Evolutionary conservation across 2,329 filamentous ascomycete species (phyloP), one percentile per base, ranked within the genome.

Genomic region (Aphanocladium album): DNA sequence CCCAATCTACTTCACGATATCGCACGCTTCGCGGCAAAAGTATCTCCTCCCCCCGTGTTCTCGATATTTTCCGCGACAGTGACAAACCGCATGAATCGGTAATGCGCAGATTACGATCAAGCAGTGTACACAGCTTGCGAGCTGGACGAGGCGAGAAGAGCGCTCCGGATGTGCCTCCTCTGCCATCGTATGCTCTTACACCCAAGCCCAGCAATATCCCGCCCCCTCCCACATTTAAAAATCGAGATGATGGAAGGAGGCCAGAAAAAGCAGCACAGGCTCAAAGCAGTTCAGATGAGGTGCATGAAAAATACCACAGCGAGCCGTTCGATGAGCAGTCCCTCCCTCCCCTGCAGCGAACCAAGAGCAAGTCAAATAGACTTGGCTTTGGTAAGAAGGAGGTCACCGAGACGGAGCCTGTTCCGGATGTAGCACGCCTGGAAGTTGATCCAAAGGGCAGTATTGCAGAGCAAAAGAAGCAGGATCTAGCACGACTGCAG

Each of bases 371-470:
- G 23, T 47, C 57, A 17, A 53, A 52, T n/a, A 27, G 49, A 8
- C 39, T 60, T 11, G n/a, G 43, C 1, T 60, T 60, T 21, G 49
- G 57, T 39, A 60, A 30, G 49, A 60, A 47, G 5, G 50, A 60
- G n/a, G 5, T 12, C 27, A 23, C 12, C 27, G 33, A 54, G 11
- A 43, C 35, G 6, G 55, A 57, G n/a, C 33, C 46, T 23, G 33
- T 53, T 6, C 35, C 46, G 17, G 35, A 5, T 25, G 68, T 69
- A 50, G 76, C 77, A 60, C 78, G 74, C 60, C 72, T 77, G 57
- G 76, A 81, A 62, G 76, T 73, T 41, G 80, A 83, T 65, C 79
- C 76, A 37, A 75, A 81, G 65, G 77, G 79, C 62, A 76, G 79
- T 49, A 70, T 80, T 49, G 76, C 77, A 25, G 79, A 82, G 64